A percentile compares a stretch with the other conserved stretches of the same genome.
These are phyloP conservation scores for Lasiodiplodia gonubiensis DNA, from an alignment of 2,329 filamentous ascomycete genomes.

Conservation along the genomic window DNA sequence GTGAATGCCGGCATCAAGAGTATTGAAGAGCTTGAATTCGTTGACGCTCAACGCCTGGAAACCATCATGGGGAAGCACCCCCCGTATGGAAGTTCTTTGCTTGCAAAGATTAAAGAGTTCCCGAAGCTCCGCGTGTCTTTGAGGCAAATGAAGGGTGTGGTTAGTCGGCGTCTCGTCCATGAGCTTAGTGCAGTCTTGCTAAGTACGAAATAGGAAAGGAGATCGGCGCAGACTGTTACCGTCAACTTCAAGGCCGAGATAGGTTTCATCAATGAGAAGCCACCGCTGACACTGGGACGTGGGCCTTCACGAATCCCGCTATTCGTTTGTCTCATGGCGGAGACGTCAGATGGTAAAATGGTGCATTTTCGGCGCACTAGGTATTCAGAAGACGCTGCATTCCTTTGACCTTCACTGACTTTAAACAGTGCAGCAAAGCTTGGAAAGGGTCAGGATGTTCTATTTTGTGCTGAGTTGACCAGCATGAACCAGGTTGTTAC, in stretches of 20 bases:
- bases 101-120: slow-evolving; percentile 70
- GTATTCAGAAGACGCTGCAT: slow-evolving; percentile 41
- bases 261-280: slow-evolving; percentile 71
- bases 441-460: slow-evolving; percentile 64
- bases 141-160: slow-evolving; percentile 55
- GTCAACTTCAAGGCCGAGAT: slow-evolving; percentile 70
- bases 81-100: slow-evolving; percentile 76
- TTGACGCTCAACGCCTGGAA: slow-evolving; percentile 77
- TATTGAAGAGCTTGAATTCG: slow-evolving; percentile 70
- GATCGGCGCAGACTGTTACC: slow-evolving; percentile 52
- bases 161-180: slow-evolving; percentile 30
- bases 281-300: slow-evolving; percentile 65
- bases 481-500: slow-evolving; percentile 63
- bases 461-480: slow-evolving; percentile 63
- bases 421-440: slow-evolving; percentile 67
- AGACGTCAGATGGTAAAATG: slow-evolving; percentile 71
- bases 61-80: slow-evolving; percentile 77
- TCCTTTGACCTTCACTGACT: background rate
- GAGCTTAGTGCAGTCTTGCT: slow-evolving; percentile 7
- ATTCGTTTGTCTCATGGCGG: slow-evolving; percentile 74
- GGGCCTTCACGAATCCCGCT: slow-evolving; percentile 55
- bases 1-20: slow-evolving; percentile 71
- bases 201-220: slow-evolving; percentile 33
- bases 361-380: slow-evolving; percentile 70
- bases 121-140: slow-evolving; percentile 68